These are phyloP conservation scores for Aechmea fasciata DNA, from an alignment of 176 grass and related monocot genomes.

Conservation along the genomic window DNA sequence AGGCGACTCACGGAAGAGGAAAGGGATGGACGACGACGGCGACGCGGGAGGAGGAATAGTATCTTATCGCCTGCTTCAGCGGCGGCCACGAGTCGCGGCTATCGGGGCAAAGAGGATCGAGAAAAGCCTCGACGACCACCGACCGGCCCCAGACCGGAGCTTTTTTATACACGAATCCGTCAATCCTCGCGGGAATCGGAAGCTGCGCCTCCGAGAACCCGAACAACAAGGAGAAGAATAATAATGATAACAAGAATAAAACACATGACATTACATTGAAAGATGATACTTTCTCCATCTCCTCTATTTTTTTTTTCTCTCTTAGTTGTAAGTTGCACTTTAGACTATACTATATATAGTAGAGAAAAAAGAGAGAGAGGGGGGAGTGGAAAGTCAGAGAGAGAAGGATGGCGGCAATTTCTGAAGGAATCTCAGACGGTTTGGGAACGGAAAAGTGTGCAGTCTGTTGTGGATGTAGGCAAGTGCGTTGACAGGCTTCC, in stretches of 20 bases:
- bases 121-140: constrained; percentile 74
- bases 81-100: constrained; percentile 69
- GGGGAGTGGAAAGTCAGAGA: too few relatives aligned
- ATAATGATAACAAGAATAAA: background rate
- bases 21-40: constrained; percentile 74
- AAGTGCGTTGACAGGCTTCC: too few relatives aligned
- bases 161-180: constrained; percentile 61
- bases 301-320: background rate
- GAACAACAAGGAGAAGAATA: background rate
- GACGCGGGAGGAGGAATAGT: constrained; percentile 32
- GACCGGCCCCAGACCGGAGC: constrained; percentile 43
- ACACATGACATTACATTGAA: background rate
- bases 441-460: too few relatives aligned
- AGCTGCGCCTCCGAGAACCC: constrained; percentile 28
- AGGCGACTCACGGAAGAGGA: constrained; percentile 54
- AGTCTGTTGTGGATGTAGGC: too few relatives aligned
- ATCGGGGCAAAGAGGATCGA: constrained; percentile 79
- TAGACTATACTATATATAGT: too few relatives aligned
- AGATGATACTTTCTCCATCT: background rate
- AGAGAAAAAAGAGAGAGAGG: too few relatives aligned
- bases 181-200: constrained; percentile 53
- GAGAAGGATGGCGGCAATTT: too few relatives aligned
- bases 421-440: too few relatives aligned
- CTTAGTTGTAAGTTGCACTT: background rate
- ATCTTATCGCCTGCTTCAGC: constrained; percentile 47